Evolutionary conservation across 2,329 filamentous ascomycete genomes (phyloP).

Genomic region (Cytospora leucostoma): DNA sequence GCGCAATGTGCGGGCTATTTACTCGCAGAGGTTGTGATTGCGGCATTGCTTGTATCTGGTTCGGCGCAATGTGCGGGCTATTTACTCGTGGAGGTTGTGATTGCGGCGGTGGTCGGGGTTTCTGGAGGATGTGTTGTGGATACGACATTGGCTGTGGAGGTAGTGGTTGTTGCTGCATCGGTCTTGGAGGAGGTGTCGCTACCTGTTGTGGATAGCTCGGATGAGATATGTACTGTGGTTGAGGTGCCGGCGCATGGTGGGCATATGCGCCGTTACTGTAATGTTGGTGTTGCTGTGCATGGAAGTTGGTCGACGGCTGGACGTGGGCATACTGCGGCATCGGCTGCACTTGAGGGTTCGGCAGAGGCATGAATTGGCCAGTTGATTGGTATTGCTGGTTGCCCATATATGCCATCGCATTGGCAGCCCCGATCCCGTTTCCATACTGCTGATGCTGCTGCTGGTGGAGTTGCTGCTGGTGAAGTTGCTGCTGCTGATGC

Average conservation of each 20-base stretch:
- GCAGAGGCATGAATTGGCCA: slow-evolving; percentile 30
- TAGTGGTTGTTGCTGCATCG: slow-evolving; percentile 28
- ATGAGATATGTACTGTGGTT: slow-evolving; percentile 28
- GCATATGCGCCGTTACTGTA: slow-evolving; percentile 34
- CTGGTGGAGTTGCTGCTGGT: slow-evolving; percentile 33
- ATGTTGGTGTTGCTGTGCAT: slow-evolving; percentile 31
- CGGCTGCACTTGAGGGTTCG: slow-evolving; percentile 33
- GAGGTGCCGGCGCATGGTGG: slow-evolving; percentile 19
- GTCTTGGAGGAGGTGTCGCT: slow-evolving; percentile 28
- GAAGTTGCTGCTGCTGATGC: slow-evolving; percentile 35
- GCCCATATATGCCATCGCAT: slow-evolving; percentile 26
- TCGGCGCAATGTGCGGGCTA: slow-evolving; percentile 16
- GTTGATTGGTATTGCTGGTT: slow-evolving; percentile 31
- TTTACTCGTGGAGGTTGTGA: slow-evolving; percentile 20
- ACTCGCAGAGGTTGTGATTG: slow-evolving; percentile 21
- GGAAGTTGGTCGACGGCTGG: slow-evolving; percentile 32
- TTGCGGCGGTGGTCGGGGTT: slow-evolving; percentile 21
- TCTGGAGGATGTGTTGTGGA: slow-evolving; percentile 28
- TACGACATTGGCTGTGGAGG: slow-evolving; percentile 35
- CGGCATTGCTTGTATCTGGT: slow-evolving; percentile 24
- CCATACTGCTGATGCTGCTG: slow-evolving; percentile 33
- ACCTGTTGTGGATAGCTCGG: slow-evolving; percentile 41
- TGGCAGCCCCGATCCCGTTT: slow-evolving; percentile 12
- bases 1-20: slow-evolving; percentile 13
- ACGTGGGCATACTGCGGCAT: slow-evolving; percentile 31